Evolutionary conservation across 2,329 filamentous ascomycete species (phyloP), one percentile per base, ranked within the genome.

Genomic region (Aspergillus ustus): DNA sequence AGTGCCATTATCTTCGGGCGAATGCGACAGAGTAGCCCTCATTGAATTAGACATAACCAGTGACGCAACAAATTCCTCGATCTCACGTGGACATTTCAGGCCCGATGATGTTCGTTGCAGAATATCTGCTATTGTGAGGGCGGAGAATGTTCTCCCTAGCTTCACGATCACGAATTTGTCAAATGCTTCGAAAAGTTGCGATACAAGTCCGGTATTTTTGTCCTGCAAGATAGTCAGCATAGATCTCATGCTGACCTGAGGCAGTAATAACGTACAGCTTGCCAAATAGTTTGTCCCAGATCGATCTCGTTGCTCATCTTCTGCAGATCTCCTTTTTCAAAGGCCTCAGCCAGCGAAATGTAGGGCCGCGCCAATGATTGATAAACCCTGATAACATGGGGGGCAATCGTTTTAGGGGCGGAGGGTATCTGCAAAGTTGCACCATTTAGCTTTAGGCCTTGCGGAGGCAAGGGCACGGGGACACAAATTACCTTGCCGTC

Each of bases 81-180:
- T 70, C 29, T 72, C 72, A 28, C 62, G 55, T 4, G 69, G 51
- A 57, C 72, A 63, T 8, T 59, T 54, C 7, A 69, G 70, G 50
- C 70, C 66, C 4, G 70, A 69, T 7, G 70, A 72, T 51, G 73
- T 75, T 54, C 71, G 72, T 57, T 70, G 71, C 19, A 75, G 70
- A 17, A 84, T 74, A 52, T 83, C 82, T 5, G 80, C 75, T 9
- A 89, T 77, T 4, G 85, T 83, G 37, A 89, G 79, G 6, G 87
- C 85, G 34, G 84, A 83, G 72, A 94, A 97, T 3, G 91, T 88
- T 56, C 86, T 84, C 49, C 89, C 87, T 28, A 98, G 82, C 62
- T 87, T 87, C 37, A 89, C 81, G 60, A 98, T 86, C 62, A 91
- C 88, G 80, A 90, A 92, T 69, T 88, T 87, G 67, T 91, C 87